These are phyloP conservation scores for Puccinellia tenuiflora DNA, from an alignment of 176 grass and related monocot genomes.

Conservation along the genomic window DNA sequence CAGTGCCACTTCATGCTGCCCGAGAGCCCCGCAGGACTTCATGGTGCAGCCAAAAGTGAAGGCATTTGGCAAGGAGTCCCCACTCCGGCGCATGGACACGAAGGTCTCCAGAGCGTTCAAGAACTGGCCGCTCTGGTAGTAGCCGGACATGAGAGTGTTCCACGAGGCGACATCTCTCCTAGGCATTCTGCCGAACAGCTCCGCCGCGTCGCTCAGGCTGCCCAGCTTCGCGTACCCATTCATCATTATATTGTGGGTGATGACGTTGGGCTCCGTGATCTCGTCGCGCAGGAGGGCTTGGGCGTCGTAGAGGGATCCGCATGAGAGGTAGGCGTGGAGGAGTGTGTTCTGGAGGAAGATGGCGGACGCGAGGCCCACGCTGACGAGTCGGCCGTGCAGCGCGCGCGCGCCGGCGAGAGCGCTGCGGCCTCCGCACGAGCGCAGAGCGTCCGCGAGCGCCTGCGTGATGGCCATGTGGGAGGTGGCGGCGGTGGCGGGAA, in stretches of 20 bases:
- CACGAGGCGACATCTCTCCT: constrained; percentile 62
- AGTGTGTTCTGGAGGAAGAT: constrained; percentile 93
- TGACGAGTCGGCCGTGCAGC: constrained; percentile 69
- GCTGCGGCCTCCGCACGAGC: constrained; percentile 36
- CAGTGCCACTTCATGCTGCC: constrained; percentile 37
- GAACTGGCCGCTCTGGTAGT: constrained; percentile 45
- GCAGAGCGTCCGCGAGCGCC: constrained; percentile 52
- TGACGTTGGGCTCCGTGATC: constrained; percentile 50
- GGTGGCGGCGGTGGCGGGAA: neutral
- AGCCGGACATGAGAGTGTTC: constrained; percentile 85
- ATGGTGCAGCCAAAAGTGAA: constrained; percentile 61
- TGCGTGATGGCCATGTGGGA: constrained; percentile 79
- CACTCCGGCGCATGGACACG: constrained; percentile 36
- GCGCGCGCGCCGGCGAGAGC: constrained; percentile 41
- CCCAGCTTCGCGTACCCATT: constrained; percentile 59
- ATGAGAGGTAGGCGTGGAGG: constrained; percentile 69
- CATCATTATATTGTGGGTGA: constrained; percentile 81
- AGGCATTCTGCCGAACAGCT: constrained; percentile 85
- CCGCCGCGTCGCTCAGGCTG: constrained; percentile 38
- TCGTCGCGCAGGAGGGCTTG: constrained; percentile 36
- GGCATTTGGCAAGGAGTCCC: constrained; percentile 44
- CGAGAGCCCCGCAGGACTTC: constrained; percentile 69
- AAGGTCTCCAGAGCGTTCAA: constrained; percentile 38
- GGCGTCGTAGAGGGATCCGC: constrained; percentile 63
- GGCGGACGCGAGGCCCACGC: constrained; percentile 64